Evolutionary conservation across 2,329 filamentous ascomycete genomes (phyloP).

Genomic region (Stachybotrys chartarum): DNA sequence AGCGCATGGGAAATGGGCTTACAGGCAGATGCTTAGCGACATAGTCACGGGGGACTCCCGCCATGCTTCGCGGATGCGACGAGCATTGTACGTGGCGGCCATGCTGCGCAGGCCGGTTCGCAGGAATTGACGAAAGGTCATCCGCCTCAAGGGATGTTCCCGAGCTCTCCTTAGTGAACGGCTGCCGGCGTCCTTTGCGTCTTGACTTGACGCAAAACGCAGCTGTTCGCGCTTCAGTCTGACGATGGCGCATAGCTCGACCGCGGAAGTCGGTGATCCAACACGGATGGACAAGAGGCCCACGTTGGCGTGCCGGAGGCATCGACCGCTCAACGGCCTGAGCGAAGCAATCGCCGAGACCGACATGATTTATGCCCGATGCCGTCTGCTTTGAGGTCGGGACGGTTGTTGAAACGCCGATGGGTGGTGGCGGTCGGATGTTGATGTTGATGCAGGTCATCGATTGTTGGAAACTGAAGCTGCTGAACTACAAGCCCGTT

Average conservation of each 20-base stretch:
- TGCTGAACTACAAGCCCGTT: background rate
- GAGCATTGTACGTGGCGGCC: constrained; percentile 23
- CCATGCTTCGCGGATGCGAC: constrained; percentile 25
- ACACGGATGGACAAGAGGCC: constrained; percentile 25
- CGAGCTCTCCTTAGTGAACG: background rate
- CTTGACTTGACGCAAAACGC: constrained; percentile 18
- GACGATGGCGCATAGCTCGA: constrained; percentile 21
- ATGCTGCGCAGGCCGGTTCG: constrained; percentile 26
- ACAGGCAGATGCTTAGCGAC: constrained; percentile 23
- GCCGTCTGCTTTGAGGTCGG: background rate
- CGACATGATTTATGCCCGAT: constrained; percentile 17
- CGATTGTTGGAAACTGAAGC: too few relatives aligned
- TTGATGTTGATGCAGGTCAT: too few relatives aligned
- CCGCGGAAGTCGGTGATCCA: constrained; percentile 16
- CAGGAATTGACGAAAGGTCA: constrained; percentile 23
- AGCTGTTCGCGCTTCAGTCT: constrained; percentile 17
- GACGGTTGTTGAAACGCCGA: too few relatives aligned
- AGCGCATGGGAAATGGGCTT: constrained; percentile 2
- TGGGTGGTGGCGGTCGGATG: too few relatives aligned
- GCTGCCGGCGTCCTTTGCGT: constrained; percentile 2
- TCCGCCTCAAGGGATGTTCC: constrained; percentile 9
- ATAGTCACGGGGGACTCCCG: constrained; percentile 23
- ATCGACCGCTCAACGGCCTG: constrained; percentile 21
- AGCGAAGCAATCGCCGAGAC: constrained; percentile 24
- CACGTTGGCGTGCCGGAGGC: constrained; percentile 17